A percentile compares a stretch with the other conserved stretches of the same genome.
Evolutionary conservation across 2,329 filamentous ascomycete species (phyloP).

Genomic region (Colletotrichum aenigma): DNA sequence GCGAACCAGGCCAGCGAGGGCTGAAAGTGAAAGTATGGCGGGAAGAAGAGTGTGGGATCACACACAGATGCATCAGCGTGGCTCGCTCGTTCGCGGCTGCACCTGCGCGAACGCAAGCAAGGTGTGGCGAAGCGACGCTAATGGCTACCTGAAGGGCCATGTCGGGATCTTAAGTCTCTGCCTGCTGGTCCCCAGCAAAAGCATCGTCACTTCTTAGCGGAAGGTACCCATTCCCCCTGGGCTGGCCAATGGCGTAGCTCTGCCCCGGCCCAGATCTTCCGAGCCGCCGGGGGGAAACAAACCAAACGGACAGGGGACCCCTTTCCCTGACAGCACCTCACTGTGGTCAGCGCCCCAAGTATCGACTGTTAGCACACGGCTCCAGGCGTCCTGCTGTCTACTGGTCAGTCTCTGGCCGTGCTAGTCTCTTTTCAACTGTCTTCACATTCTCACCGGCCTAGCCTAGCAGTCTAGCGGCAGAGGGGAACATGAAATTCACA

Average conservation of each 20-base stretch:
- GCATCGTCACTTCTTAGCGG: conserved; percentile 8
- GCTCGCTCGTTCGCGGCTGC: background rate
- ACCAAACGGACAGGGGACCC: background rate
- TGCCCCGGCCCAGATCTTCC: conserved; percentile 4
- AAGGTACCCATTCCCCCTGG: background rate
- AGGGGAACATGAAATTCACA: background rate
- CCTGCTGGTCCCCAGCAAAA: conserved; percentile 1
- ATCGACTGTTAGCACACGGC: background rate
- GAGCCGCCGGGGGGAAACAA: background rate
- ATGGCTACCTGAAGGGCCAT: conserved; percentile 2
- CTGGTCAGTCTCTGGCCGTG: background rate
- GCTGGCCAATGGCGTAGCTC: background rate
- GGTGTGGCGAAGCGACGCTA: conserved; percentile 14
- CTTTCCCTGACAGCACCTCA: background rate
- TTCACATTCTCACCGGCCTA: background rate
- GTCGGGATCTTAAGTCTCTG: conserved; percentile 7
- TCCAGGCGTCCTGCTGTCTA: background rate
- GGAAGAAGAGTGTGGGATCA: background rate
- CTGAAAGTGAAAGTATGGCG: background rate
- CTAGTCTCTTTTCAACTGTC: background rate
- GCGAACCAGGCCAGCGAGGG: background rate
- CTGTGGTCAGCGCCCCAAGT: background rate
- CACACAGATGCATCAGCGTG: background rate
- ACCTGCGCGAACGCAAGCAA: conserved; percentile 1
- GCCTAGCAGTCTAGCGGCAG: background rate